These are phyloP conservation scores for Zangia roseola DNA, from an alignment of 768 basidiomycete species.

Conservation along the genomic window DNA sequence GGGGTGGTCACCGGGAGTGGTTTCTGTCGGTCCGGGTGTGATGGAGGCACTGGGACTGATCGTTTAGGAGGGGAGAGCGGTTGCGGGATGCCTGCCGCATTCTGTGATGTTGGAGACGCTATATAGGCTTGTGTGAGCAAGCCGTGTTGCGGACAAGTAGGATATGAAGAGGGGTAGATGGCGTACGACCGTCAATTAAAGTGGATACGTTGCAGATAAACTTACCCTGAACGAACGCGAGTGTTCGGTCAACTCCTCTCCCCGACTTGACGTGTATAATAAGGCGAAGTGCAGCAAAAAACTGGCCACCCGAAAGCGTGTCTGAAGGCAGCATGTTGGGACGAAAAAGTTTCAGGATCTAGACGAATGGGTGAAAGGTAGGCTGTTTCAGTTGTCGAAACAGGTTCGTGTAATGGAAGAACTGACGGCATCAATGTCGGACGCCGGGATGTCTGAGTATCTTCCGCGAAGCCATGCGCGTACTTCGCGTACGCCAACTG, in stretches of 20 bases:
- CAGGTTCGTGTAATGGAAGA: not conserved
- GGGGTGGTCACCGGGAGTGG: slow-evolving; percentile 19
- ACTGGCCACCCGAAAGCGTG: slow-evolving; percentile 63
- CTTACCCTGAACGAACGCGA: slow-evolving; percentile 78
- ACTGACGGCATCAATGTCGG: slow-evolving; percentile 60
- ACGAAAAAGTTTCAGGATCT: slow-evolving; percentile 69
- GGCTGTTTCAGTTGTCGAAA: not conserved
- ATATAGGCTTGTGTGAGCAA: slow-evolving; percentile 7
- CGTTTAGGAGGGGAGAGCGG: slow-evolving; percentile 24
- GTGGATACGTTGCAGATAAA: not conserved
- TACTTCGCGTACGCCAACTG: slow-evolving; percentile 61
- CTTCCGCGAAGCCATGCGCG: slow-evolving; percentile 76
- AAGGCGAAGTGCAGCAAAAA: slow-evolving; percentile 72
- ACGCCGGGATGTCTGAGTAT: slow-evolving; percentile 52
- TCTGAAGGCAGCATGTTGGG: slow-evolving; percentile 54
- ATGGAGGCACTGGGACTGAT: slow-evolving; percentile 24
- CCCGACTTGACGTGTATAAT: slow-evolving; percentile 62
- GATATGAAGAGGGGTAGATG: not conserved
- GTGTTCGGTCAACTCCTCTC: slow-evolving; percentile 56
- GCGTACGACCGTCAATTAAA: not conserved
- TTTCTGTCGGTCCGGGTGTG: slow-evolving; percentile 28
- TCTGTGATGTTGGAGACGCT: slow-evolving; percentile 21
- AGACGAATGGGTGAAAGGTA: not conserved
- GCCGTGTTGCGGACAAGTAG: not conserved
- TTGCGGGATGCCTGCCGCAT: slow-evolving; percentile 1